phyloP scores from a whole-genome alignment of 306 rosid genomes.

The Prunus fruticosa region DNA sequence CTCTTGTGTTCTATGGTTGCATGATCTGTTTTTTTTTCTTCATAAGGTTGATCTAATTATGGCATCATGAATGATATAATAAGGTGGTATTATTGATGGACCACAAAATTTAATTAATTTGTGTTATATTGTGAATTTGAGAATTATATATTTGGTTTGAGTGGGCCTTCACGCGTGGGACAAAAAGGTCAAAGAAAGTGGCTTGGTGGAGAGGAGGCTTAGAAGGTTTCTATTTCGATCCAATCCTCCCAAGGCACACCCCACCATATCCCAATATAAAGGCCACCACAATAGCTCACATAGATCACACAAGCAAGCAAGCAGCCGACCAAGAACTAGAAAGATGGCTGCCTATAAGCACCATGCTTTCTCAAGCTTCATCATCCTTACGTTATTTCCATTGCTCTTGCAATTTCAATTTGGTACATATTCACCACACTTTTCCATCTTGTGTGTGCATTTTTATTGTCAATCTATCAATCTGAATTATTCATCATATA shows the following conservation, averaged over 20 bases:
- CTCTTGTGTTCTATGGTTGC: background rate
- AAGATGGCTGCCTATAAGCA: conserved; percentile 31
- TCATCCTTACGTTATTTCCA: conserved; percentile 27
- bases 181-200: conserved; percentile 45
- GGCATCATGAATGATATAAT: background rate
- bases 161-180: conserved; percentile 35
- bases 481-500: background rate
- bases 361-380: conserved; percentile 19
- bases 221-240: background rate
- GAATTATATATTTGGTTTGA: background rate
- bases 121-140: background rate
- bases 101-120: background rate
- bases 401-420: conserved; percentile 35
- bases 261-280: conserved; percentile 31
- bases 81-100: background rate
- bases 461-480: background rate
- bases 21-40: background rate
- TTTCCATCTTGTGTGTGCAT: background rate
- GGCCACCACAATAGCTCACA: background rate
- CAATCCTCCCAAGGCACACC: background rate
- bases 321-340: background rate
- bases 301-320: background rate
- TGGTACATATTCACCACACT: conserved; percentile 30
- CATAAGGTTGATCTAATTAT: background rate
- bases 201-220: conserved; percentile 43